Percentiles rank a stretch among this genome's conserved stretches.
Conservation (phyloP, 129 eudicot genomes). For the Flaveria linearis region DNA sequence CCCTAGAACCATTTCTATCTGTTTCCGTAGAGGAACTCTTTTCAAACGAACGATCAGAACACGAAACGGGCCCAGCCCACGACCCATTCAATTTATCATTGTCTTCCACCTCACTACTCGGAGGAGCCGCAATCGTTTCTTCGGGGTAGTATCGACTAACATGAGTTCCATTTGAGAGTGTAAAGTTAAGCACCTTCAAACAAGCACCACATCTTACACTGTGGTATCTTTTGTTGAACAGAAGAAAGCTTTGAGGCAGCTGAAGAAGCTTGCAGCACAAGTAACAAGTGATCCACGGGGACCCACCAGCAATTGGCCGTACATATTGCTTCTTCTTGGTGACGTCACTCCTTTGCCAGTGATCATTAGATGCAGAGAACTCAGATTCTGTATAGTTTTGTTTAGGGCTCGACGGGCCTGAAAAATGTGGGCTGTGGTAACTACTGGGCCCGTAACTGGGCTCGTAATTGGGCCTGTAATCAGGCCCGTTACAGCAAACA, state of each 20-base stretch:
- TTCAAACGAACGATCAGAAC: conserved; percentile 54
- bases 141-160: conserved; percentile 48
- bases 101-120: conserved; percentile 72
- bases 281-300: conserved; percentile 69
- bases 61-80: conserved; percentile 48
- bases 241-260: conserved; percentile 76
- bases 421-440: conserved; percentile 37
- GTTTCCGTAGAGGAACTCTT: conserved; percentile 56
- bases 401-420: conserved; percentile 45
- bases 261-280: conserved; percentile 59
- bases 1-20: conserved; percentile 42
- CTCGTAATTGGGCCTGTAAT: conserved; percentile 18
- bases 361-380: conserved; percentile 39
- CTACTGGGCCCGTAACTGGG: conserved; percentile 21
- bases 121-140: conserved; percentile 48
- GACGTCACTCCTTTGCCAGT: conserved; percentile 27
- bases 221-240: conserved; percentile 58
- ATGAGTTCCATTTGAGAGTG: conserved; percentile 44
- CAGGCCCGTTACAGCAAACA: conserved; percentile 29
- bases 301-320: conserved; percentile 74
- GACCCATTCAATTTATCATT: conserved; percentile 12
- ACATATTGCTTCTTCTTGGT: conserved; percentile 49
- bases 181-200: conserved; percentile 54
- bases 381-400: conserved; percentile 35
- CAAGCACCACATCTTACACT: conserved; percentile 70